These are phyloP conservation scores for Fusarium subtropicale DNA, from an alignment of 2,329 filamentous ascomycete genomes.

Conservation along the genomic window DNA sequence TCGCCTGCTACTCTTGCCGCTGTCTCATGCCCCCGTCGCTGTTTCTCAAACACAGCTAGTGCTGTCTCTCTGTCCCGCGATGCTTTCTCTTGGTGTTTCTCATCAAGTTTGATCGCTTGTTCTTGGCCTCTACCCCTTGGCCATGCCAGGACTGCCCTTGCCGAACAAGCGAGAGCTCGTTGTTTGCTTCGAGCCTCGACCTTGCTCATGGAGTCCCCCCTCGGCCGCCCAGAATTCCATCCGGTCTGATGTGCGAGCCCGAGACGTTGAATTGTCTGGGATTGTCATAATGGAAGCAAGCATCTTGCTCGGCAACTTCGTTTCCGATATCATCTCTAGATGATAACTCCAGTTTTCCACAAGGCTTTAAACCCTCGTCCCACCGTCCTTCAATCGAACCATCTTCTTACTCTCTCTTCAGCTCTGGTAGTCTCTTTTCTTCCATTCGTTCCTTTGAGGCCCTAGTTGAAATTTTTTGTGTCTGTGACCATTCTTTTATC, in stretches of 20 bases:
- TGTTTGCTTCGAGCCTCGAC: slow-evolving; percentile 24
- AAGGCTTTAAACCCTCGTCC: slow-evolving; percentile 50
- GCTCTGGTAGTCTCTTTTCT: slow-evolving; percentile 60
- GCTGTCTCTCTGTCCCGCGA: slow-evolving; percentile 26
- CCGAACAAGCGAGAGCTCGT: slow-evolving; percentile 4
- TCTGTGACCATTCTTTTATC: slow-evolving; percentile 60
- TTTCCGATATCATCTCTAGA: slow-evolving; percentile 32
- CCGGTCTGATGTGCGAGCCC: slow-evolving; percentile 50
- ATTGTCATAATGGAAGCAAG: slow-evolving; percentile 47
- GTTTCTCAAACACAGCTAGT: slow-evolving; percentile 36
- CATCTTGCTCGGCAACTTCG: slow-evolving; percentile 55
- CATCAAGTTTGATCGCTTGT: slow-evolving; percentile 42
- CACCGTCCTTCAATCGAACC: slow-evolving; percentile 48
- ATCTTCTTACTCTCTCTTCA: slow-evolving; percentile 55
- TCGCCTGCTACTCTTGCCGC: slow-evolving; percentile 21
- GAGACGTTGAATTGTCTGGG: slow-evolving; percentile 48
- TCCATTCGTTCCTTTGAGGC: slow-evolving; percentile 61
- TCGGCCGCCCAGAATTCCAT: slow-evolving; percentile 45
- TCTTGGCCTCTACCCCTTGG: slow-evolving; percentile 12
- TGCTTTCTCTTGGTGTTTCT: slow-evolving; percentile 36
- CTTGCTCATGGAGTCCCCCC: slow-evolving; percentile 36
- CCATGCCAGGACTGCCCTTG: neutral
- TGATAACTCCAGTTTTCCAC: slow-evolving; percentile 50
- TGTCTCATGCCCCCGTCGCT: slow-evolving; percentile 38
- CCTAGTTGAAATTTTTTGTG: slow-evolving; percentile 48